Evolutionary conservation across 192 early-diverging fungal genomes (phyloP).

Genomic region (Lobosporangium transversale): DNA sequence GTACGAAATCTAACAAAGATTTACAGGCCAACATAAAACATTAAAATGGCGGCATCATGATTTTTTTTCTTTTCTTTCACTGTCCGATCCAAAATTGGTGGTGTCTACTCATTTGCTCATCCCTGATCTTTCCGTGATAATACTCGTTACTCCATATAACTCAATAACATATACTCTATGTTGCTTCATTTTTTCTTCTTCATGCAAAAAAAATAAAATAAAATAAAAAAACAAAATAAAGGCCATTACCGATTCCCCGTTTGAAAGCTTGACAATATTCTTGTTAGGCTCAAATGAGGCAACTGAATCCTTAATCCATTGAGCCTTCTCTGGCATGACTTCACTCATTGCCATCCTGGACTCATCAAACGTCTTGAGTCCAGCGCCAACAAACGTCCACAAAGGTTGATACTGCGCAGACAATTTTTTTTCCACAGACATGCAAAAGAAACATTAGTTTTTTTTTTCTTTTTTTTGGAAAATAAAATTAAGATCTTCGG

Average conservation of each 20-base stretch:
- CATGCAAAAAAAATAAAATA: neutral
- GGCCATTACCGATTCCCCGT: conserved; percentile 66
- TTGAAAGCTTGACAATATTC: conserved; percentile 73
- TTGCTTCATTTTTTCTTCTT: too few species aligned
- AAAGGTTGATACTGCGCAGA: conserved; percentile 82
- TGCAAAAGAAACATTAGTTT: conserved; percentile 1
- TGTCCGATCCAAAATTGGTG: neutral
- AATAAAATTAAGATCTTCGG: too few species aligned
- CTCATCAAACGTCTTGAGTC: conserved; percentile 80
- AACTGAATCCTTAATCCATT: conserved; percentile 81
- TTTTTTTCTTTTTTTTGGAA: neutral
- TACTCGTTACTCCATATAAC: too few species aligned
- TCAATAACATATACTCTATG: too few species aligned
- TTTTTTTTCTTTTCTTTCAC: neutral
- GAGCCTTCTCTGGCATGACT: conserved; percentile 76
- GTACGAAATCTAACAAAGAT: conserved; percentile 42
- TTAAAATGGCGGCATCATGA: conserved; percentile 2
- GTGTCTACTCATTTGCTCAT: too few species aligned
- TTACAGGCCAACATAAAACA: neutral
- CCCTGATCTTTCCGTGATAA: too few species aligned
- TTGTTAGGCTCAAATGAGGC: conserved; percentile 72
- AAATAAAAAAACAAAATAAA: too few species aligned
- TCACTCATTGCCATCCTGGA: conserved; percentile 72
- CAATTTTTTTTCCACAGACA: too few species aligned
- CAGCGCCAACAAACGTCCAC: conserved; percentile 91